A percentile compares a stretch with the other conserved stretches of the same genome.
Evolutionary conservation across 1,284 basidiomycete genomes (phyloP).

Genomic region (Irpex rosettiformis): DNA sequence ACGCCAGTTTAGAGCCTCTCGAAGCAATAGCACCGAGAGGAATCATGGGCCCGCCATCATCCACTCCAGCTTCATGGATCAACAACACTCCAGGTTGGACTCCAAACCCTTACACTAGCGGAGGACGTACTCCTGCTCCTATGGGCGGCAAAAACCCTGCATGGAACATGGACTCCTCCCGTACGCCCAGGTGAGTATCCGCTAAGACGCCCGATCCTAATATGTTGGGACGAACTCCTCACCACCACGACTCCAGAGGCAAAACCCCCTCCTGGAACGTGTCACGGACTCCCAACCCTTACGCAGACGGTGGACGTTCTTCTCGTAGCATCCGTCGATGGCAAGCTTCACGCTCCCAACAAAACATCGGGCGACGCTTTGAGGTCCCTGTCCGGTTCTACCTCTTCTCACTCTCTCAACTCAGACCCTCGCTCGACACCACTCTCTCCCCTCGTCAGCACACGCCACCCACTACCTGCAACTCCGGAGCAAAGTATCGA

Average conservation of each 20-base stretch:
- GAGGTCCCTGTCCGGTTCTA: slow-evolving; percentile 73
- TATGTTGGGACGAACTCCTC: slow-evolving; percentile 36
- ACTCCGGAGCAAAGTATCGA: too few species aligned
- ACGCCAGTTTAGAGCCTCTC: slow-evolving; percentile 52
- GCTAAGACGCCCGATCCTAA: slow-evolving; percentile 6
- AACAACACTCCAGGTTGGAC: slow-evolving; percentile 23
- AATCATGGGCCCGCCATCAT: slow-evolving; percentile 32
- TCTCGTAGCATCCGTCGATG: slow-evolving; percentile 86
- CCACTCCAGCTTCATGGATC: neutral
- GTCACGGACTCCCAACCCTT: slow-evolving; percentile 67
- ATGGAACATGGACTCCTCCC: slow-evolving; percentile 22
- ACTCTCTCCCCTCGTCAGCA: slow-evolving; percentile 69
- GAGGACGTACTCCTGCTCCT: neutral
- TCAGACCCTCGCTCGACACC: slow-evolving; percentile 45
- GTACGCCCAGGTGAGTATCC: slow-evolving; percentile 1
- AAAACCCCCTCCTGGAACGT: slow-evolving; percentile 39
- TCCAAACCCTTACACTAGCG: slow-evolving; percentile 33
- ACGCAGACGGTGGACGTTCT: slow-evolving; percentile 59
- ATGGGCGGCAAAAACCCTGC: slow-evolving; percentile 30
- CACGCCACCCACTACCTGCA: slow-evolving; percentile 56
- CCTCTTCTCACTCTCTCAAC: neutral
- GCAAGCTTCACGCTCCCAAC: slow-evolving; percentile 85
- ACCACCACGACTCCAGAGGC: slow-evolving; percentile 39
- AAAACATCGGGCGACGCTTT: slow-evolving; percentile 71
- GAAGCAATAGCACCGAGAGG: slow-evolving; percentile 21